phyloP scores from a whole-genome alignment of 2,329 filamentous ascomycete species.

The Penicillium sp. region DNA sequence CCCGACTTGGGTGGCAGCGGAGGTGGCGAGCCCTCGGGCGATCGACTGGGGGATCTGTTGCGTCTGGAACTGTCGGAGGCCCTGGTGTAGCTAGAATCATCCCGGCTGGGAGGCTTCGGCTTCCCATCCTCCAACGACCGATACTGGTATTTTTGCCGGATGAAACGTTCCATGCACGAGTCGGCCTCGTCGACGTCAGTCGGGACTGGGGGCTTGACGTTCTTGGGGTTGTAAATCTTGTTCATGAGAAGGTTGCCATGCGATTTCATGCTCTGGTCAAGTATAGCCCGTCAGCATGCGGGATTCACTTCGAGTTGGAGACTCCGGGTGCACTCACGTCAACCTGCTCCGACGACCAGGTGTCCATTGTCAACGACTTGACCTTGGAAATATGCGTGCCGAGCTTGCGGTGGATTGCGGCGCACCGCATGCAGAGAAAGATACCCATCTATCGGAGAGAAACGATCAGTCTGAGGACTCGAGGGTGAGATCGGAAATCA shows the following conservation, averaged over 20 bases:
- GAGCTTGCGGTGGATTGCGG: constrained; percentile 88
- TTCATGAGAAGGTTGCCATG: constrained; percentile 85
- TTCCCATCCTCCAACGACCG: constrained; percentile 51
- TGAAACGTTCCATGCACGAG: constrained; percentile 90
- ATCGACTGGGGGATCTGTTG: constrained; percentile 18
- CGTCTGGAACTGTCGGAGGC: constrained; percentile 6
- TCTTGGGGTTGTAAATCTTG: constrained; percentile 81
- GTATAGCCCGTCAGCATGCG: constrained; percentile 72
- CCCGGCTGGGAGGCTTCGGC: constrained; percentile 48
- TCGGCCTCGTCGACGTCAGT: constrained; percentile 91
- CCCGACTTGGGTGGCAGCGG: constrained; percentile 60
- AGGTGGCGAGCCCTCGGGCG: constrained; percentile 55
- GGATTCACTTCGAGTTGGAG: not conserved
- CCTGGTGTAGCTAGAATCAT: constrained; percentile 56
- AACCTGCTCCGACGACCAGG: constrained; percentile 92
- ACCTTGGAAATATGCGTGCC: constrained; percentile 98
- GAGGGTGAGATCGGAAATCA: not conserved
- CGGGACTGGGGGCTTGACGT: constrained; percentile 77
- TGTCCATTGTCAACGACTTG: constrained; percentile 98
- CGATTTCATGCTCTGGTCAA: constrained; percentile 79
- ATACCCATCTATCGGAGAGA: constrained; percentile 72
- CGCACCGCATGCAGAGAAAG: constrained; percentile 97
- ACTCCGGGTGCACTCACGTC: constrained; percentile 62
- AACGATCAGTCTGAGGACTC: constrained; percentile 16
- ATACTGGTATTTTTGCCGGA: constrained; percentile 87